A percentile compares a stretch with the other conserved stretches of the same genome.
Conservation (phyloP, 306 rosid genomes). For the Mucuna pruriens region DNA sequence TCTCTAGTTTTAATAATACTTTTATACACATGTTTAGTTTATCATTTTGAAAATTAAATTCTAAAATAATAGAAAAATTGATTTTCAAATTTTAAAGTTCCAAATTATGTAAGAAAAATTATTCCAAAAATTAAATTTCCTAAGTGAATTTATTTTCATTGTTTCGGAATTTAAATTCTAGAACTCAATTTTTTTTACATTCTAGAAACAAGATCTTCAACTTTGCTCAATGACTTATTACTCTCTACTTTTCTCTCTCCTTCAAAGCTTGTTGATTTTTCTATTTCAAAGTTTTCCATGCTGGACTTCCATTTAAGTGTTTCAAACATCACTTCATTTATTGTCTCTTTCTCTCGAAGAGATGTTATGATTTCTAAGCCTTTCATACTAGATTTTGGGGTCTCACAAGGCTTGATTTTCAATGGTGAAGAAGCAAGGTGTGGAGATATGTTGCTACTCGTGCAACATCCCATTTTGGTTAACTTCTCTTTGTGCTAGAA, state of each 20-base stretch:
- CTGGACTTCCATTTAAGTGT: conserved; percentile 51
- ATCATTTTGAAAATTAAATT: no score
- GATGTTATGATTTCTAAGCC: conserved; percentile 55
- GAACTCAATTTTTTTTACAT: no score
- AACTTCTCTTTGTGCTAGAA: background rate
- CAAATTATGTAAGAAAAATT: no score
- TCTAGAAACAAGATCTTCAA: no score
- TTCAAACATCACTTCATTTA: conserved; percentile 80
- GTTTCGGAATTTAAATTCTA: no score
- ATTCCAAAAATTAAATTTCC: no score
- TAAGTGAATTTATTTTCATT: no score
- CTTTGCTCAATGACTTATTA: conserved; percentile 24
- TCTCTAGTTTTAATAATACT: no score
- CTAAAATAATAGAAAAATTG: no score
- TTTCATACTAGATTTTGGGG: conserved; percentile 33
- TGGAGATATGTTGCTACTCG: conserved; percentile 45
- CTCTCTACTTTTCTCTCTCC: conserved; percentile 22
- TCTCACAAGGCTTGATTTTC: conserved; percentile 12
- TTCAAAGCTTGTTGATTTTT: conserved; percentile 35
- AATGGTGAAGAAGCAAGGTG: conserved; percentile 31
- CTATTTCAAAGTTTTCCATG: conserved; percentile 17
- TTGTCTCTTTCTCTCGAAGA: conserved; percentile 76
- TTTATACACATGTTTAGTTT: no score
- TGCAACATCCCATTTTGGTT: conserved; percentile 66
- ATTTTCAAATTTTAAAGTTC: no score